Base-by-base conservation (phyloP, 2,329 filamentous ascomycete species). In the Aspergillus sp. region DNA sequence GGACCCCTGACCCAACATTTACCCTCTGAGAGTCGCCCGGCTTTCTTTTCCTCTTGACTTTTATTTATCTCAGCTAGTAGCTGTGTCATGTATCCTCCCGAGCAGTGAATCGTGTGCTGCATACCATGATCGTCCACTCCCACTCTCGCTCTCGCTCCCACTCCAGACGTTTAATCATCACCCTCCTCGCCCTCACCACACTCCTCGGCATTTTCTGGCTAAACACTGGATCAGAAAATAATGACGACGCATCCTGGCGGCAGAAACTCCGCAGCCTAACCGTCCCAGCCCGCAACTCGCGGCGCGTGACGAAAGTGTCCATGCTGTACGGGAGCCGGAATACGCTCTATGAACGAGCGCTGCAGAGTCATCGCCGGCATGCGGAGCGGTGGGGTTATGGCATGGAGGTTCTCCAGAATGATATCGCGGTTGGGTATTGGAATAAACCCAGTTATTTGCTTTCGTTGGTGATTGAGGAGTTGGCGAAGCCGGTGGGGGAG, bases 341-440 rank as follows among this genome's bases (percentile, higher is more conserved):
- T 39, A 48, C 64, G 9, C 61, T 73, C 18, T 76, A 74, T 53
- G 71, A 76, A 48, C 62, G 65, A n/a, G 74, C 72, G 5, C 58
- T 77, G 22, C 59, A 65, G 17, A 72, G 62, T n/a, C 74, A 77
- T 53, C 49, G 65, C 45, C 61, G 65, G 32, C 73, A 76, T 49
- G 71, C 71, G 12, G 54, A 66, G 39, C 54, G 66, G 43, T 70
- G 73, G 62, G 70, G 70, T 4, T 77, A 77, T 43, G 66, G 65
- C n/a, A 70, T 72, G 63, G 56, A 68, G 42, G 65, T 76, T 3
- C 62, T 77, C 34, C 62, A 70, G 30, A 61, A 70, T 30, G 61
- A 66, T 17, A 67, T 76, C 13, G 64, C 67, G 2, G 64, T 62
- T 11, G 74, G 73, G 2, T 72, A 67, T 49, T 71, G 71, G 66